Conservation (phyloP, 192 early-diverging fungal species). For the Jimgerdemannia lactiflua region DNA sequence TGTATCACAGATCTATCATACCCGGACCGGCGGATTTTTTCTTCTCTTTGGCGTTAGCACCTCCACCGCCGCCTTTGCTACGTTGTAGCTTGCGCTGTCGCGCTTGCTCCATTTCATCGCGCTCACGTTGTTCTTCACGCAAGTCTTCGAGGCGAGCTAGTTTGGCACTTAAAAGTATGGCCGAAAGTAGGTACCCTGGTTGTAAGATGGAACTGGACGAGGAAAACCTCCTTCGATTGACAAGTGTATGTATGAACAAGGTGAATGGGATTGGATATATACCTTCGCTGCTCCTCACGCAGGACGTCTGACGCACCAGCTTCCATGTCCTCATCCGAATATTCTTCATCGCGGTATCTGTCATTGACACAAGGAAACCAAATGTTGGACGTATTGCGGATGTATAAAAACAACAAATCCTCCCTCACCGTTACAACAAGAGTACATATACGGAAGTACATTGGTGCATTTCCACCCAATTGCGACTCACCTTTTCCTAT, state of each 20-base stretch:
- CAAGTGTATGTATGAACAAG: not conserved
- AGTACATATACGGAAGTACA: too few species aligned
- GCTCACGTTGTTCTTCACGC: constrained; percentile 28
- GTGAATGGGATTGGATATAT: not conserved
- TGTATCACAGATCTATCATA: constrained; percentile 13
- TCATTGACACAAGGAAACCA: too few species aligned
- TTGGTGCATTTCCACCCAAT: too few species aligned
- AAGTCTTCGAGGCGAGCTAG: constrained; percentile 30
- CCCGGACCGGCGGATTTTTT: not conserved
- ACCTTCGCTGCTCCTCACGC: constrained; percentile 36
- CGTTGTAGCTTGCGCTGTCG: constrained; percentile 17
- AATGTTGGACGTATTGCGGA: too few species aligned
- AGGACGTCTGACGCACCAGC: constrained; percentile 33
- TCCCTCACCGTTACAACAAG: too few species aligned
- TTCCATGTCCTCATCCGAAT: constrained; percentile 42
- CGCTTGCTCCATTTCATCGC: constrained; percentile 19
- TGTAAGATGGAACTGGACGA: too few species aligned
- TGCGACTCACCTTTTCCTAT: constrained; percentile 21
- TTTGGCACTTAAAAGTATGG: constrained; percentile 15
- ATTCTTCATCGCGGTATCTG: constrained; percentile 29
- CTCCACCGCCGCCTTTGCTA: not conserved
- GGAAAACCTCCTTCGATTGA: not conserved
- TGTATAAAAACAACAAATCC: too few species aligned
- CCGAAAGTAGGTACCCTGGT: not conserved
- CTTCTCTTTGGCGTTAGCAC: not conserved